Conservation (phyloP, 192 early-diverging fungal genomes). For the Endogone sp. region DNA sequence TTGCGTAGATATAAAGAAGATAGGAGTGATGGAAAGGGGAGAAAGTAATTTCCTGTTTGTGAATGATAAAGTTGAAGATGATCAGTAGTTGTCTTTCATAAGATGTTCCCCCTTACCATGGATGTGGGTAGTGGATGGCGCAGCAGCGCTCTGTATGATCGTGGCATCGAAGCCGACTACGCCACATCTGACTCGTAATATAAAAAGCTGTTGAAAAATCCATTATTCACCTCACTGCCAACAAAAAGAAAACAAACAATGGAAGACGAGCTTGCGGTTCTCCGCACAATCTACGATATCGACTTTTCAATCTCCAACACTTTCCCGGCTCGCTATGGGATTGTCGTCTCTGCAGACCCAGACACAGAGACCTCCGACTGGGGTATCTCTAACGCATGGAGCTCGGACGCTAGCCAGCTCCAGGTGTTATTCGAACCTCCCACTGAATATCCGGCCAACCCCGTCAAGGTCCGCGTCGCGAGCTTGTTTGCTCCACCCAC, state of each 20-base stretch:
- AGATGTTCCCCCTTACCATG: no score
- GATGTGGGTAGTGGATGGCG: no score
- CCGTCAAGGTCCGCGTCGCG: background rate
- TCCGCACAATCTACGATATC: background rate
- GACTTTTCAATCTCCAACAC: background rate
- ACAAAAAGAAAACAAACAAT: background rate
- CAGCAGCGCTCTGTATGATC: no score
- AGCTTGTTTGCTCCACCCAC: background rate
- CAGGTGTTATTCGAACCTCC: slow-evolving; percentile 10
- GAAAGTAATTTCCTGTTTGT: no score
- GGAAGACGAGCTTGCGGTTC: background rate
- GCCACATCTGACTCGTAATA: no score
- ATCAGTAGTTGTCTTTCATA: no score
- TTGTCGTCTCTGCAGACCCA: background rate
- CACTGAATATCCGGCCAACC: background rate
- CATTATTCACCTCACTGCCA: no score
- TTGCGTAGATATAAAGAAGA: no score
- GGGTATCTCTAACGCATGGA: background rate
- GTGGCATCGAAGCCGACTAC: no score
- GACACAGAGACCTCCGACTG: background rate
- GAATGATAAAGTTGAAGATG: no score
- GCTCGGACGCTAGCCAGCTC: background rate
- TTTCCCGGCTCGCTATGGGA: background rate
- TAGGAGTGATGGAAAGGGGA: no score
- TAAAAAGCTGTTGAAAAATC: no score